Conservation (phyloP, 495 filamentous ascomycete genomes). For the Tetracladium marchalianum region DNA sequence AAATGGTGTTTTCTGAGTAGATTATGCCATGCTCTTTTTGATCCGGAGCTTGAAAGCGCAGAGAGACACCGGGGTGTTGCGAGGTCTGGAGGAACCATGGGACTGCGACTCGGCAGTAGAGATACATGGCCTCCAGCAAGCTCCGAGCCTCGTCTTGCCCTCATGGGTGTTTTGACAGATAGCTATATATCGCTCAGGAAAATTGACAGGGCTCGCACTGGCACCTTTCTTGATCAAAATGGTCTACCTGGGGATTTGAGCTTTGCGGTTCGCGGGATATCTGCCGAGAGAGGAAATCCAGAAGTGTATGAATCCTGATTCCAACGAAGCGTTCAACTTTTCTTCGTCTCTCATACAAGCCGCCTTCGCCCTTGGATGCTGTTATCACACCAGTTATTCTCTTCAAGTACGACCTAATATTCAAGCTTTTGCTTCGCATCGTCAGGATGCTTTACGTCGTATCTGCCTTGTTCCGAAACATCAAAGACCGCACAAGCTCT, state of each 20-base stretch:
- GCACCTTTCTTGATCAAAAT: slow-evolving; percentile 19
- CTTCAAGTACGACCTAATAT: slow-evolving; percentile 73
- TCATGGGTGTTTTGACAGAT: slow-evolving; percentile 80
- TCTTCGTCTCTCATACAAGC: slow-evolving; percentile 72
- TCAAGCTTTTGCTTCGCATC: slow-evolving; percentile 66
- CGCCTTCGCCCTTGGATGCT: slow-evolving; percentile 59
- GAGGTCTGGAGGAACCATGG: slow-evolving; percentile 62
- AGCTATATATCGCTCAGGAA: slow-evolving; percentile 38
- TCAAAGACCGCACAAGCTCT: slow-evolving; percentile 29
- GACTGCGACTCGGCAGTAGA: slow-evolving; percentile 65
- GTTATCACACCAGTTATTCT: slow-evolving; percentile 61
- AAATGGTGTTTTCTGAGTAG: slow-evolving; percentile 71
- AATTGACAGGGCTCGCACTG: slow-evolving; percentile 11
- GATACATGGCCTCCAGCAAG: slow-evolving; percentile 87
- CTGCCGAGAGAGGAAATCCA: slow-evolving; percentile 65
- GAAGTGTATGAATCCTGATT: slow-evolving; percentile 66
- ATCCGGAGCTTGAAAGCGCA: slow-evolving; percentile 70
- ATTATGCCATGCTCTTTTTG: slow-evolving; percentile 76
- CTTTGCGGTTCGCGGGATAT: slow-evolving; percentile 79
- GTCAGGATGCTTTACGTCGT: slow-evolving; percentile 73
- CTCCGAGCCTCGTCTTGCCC: slow-evolving; percentile 76
- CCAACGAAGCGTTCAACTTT: slow-evolving; percentile 89
- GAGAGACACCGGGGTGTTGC: slow-evolving; percentile 60
- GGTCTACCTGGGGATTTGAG: slow-evolving; percentile 69
- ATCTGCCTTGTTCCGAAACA: slow-evolving; percentile 57